These are phyloP conservation scores for Triticum dicoccoides DNA, from an alignment of 176 grass and related monocot species.

Conservation along the genomic window DNA sequence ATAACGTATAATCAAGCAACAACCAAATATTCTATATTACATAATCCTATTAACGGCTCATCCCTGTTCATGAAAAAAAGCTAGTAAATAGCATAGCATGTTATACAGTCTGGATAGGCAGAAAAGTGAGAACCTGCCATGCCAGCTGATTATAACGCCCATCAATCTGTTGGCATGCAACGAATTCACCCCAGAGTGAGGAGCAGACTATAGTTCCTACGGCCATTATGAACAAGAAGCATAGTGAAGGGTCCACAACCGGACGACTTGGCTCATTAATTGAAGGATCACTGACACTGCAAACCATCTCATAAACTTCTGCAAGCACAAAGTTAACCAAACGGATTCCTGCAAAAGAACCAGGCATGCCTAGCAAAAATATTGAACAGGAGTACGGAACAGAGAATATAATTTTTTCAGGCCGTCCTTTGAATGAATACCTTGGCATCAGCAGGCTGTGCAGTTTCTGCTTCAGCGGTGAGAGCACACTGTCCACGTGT, in stretches of 20 bases:
- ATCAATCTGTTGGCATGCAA: constrained; percentile 74
- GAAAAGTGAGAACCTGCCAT: constrained; percentile 56
- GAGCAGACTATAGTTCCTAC: constrained; percentile 77
- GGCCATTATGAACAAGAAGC: constrained; percentile 90
- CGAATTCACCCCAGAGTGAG: constrained; percentile 76
- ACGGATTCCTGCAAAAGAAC: constrained; percentile 20
- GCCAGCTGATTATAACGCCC: constrained; percentile 73
- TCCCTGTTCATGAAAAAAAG: too few relatives aligned
- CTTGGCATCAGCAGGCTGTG: constrained; percentile 70
- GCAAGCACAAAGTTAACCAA: constrained; percentile 7
- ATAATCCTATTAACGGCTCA: too few relatives aligned
- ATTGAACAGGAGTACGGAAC: neutral
- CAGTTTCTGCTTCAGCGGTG: constrained; percentile 74
- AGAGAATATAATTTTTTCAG: neutral
- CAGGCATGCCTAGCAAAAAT: neutral
- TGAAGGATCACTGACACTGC: constrained; percentile 74
- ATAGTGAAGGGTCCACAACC: constrained; percentile 64
- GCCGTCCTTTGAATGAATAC: constrained; percentile 27
- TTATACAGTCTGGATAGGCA: neutral
- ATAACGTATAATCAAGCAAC: too few relatives aligned
- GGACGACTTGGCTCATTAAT: constrained; percentile 75
- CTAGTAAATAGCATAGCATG: neutral
- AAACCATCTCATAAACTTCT: constrained; percentile 98
- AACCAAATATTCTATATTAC: too few relatives aligned
- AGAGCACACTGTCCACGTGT: constrained; percentile 83